Evolutionary conservation across 331 rosid genomes (phyloP).

Genomic region (Quercus tomentella): DNA sequence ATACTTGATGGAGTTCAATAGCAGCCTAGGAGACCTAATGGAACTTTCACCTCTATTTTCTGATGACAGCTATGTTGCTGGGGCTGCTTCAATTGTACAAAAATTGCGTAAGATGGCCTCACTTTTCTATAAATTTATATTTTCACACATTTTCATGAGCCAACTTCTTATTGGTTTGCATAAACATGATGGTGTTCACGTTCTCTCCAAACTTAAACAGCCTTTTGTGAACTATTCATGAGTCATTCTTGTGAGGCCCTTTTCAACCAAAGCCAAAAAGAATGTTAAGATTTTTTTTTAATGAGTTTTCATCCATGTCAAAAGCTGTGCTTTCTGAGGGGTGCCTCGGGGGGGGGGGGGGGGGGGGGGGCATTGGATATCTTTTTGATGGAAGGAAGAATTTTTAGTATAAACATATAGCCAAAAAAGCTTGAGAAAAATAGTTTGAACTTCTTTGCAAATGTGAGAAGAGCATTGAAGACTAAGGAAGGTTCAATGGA

Average conservation of each 20-base stretch:
- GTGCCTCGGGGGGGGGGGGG: too few species aligned
- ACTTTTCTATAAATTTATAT: background rate
- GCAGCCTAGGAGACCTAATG: conserved; percentile 98
- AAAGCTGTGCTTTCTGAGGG: background rate
- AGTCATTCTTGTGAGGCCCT: background rate
- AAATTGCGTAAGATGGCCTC: conserved; percentile 71
- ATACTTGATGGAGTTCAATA: conserved; percentile 98
- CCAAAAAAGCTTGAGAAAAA: background rate
- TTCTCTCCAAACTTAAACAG: background rate
- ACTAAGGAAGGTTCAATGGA: background rate
- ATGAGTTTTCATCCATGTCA: background rate
- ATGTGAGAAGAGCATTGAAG: background rate
- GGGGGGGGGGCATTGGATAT: too few species aligned
- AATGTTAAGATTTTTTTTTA: background rate
- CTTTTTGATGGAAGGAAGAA: too few species aligned
- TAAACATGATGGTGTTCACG: background rate
- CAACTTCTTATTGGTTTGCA: background rate
- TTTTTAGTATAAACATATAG: too few species aligned
- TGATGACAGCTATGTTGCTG: conserved; percentile 98
- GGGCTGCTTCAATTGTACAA: conserved; percentile 96
- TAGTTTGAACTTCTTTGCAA: background rate
- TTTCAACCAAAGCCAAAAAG: background rate
- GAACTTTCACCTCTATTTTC: conserved; percentile 98
- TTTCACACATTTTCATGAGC: background rate
- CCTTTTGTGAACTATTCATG: background rate